phyloP scores from a whole-genome alignment of 306 rosid species.

The Lithocarpus polystachyus region DNA sequence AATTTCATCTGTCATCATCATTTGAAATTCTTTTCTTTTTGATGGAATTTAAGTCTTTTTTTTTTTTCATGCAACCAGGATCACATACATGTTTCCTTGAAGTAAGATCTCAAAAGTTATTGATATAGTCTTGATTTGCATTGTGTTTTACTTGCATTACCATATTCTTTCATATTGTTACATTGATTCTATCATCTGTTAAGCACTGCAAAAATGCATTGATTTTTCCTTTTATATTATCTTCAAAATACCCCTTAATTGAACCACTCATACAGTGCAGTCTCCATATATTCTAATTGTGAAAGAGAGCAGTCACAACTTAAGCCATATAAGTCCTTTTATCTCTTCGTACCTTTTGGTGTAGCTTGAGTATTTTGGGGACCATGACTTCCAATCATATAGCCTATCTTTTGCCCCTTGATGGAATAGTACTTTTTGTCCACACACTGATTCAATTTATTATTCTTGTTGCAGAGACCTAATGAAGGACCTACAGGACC shows the following conservation, averaged over 20 bases:
- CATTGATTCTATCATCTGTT: background rate
- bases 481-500: conserved; percentile 43
- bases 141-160: background rate
- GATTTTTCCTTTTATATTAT: background rate
- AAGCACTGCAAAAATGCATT: background rate
- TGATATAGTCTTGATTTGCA: background rate
- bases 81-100: background rate
- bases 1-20: background rate
- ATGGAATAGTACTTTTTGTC: background rate
- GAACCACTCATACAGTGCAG: background rate
- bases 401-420: background rate
- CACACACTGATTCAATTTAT: conserved; percentile 28
- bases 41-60: background rate
- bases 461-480: conserved; percentile 61
- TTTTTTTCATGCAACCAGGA: background rate
- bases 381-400: background rate
- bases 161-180: background rate
- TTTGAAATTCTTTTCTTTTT: background rate
- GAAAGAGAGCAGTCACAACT: background rate
- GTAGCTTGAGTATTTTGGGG: background rate
- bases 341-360: background rate
- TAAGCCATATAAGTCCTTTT: background rate
- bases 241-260: background rate
- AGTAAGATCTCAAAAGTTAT: background rate
- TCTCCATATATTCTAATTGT: background rate